A percentile compares a stretch with the other conserved stretches of the same genome.
Conservation (phyloP, 164 flowering plant genomes). For the Protea cynaroides region DNA sequence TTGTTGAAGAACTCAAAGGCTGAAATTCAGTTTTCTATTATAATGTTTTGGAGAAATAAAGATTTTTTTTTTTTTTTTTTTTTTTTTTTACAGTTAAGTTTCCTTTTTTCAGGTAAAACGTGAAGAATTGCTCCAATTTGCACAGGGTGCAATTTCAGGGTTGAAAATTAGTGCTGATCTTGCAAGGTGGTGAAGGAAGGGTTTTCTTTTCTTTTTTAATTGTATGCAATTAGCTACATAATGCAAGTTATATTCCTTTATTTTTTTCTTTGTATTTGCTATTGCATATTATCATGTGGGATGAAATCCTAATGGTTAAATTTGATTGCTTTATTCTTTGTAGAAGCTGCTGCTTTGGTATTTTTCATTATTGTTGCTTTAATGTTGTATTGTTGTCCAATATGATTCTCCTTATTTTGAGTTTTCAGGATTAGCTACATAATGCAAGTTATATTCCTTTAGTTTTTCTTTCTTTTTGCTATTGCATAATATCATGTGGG, state of each 20-base stretch:
- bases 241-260: slow-evolving; percentile 1
- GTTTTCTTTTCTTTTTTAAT: background rate
- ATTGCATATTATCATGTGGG: background rate
- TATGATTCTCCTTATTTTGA: too few relatives aligned
- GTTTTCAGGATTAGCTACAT: slow-evolving; percentile 1
- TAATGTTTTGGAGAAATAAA: too few relatives aligned
- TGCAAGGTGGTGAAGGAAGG: slow-evolving; percentile 44
- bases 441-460: slow-evolving; percentile 3
- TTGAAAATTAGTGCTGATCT: slow-evolving; percentile 80
- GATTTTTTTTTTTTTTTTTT: background rate
- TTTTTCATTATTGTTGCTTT: too few relatives aligned
- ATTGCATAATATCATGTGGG: too few relatives aligned
- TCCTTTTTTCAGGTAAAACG: slow-evolving; percentile 65
- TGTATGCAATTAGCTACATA: slow-evolving; percentile 1
- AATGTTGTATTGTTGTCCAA: too few relatives aligned
- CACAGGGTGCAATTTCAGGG: slow-evolving; percentile 83
- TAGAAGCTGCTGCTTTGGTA: too few relatives aligned
- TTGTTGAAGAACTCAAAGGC: too few relatives aligned
- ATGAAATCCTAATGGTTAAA: too few relatives aligned
- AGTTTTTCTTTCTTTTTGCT: too few relatives aligned
- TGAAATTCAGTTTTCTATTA: too few relatives aligned
- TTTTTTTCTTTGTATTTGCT: background rate
- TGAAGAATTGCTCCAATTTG: slow-evolving; percentile 96
- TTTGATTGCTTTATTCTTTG: too few relatives aligned
- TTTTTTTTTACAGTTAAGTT: background rate